These are phyloP conservation scores for Camptophora hylomeconis DNA, from an alignment of 2,329 filamentous ascomycete genomes.

Conservation along the genomic window DNA sequence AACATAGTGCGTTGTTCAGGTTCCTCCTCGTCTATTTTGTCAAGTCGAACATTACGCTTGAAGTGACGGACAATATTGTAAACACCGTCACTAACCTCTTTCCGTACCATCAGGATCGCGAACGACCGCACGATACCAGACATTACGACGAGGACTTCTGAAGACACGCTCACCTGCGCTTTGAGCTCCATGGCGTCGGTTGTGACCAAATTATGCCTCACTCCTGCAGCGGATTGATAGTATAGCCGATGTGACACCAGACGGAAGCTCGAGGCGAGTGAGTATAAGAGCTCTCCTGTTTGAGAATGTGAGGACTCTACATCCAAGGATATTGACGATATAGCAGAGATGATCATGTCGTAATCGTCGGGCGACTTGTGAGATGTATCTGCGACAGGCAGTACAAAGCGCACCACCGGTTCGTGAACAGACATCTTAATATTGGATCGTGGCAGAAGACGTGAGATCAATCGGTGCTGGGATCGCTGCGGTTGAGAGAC, in stretches of 20 bases:
- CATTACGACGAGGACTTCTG: conserved; percentile 70
- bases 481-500: conserved; percentile 30
- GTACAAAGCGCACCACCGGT: conserved; percentile 76
- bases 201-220: conserved; percentile 73
- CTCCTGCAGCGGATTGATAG: conserved; percentile 76
- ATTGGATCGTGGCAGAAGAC: conserved; percentile 82
- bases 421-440: conserved; percentile 96
- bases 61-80: conserved; percentile 83
- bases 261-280: conserved; percentile 66
- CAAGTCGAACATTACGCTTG: conserved; percentile 54
- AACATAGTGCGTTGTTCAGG: conserved; percentile 37
- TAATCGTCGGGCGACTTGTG: conserved; percentile 61
- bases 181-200: conserved; percentile 84
- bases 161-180: conserved; percentile 68
- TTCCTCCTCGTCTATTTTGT: conserved; percentile 31
- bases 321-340: conserved; percentile 86
- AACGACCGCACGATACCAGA: conserved; percentile 75
- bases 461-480: conserved; percentile 60
- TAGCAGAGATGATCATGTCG: conserved; percentile 86
- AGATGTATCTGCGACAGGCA: conserved; percentile 55
- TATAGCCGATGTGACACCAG: conserved; percentile 81
- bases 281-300: conserved; percentile 74
- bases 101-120: conserved; percentile 75
- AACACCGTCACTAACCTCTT: conserved; percentile 84
- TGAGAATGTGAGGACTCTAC: conserved; percentile 90